Evolutionary conservation across 78 protist species (phyloP), one percentile per base, ranked within the genome.

Genomic region (Planoprotostelium fungivorum): DNA sequence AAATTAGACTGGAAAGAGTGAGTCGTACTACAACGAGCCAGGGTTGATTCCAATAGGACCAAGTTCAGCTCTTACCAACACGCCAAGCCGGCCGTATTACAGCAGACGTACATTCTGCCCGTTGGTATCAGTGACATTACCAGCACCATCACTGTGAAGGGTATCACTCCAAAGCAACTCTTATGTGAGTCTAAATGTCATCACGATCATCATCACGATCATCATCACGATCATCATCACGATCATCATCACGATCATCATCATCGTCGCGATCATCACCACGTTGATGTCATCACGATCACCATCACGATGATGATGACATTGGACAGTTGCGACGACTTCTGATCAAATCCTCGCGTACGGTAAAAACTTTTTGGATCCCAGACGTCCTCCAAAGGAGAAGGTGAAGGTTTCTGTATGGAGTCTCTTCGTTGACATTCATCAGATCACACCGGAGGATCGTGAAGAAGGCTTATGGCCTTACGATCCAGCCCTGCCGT

Each of bases 91-190:
- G 1, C 1, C 38, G 1, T 29, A 23, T 36, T 29, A 35, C 36
- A 36, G 87, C 83, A 84, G 87, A 1, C 87, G n/a, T 88, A 84
- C 87, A 1, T 36, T 9, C 9, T 84, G 35, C 23, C 84, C 36
- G 31, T 73, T 10, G 28, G 37, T 16, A 36, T 84, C 83, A 29
- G 1, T 0, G 86, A 38, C 31, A 28, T 88, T n/a, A 86, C 38
- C 0, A 0, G 38, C 83, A 37, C 90, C 23, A 37, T 9, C 28
- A 88, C 90, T 0, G 29, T 5, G 29, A 25, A 31, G 87, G 90
- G 90, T 34, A 88, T 88, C 90, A 88, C 90, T n/a, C 87, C 90
- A n/a, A 36, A 38, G 34, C 35, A 88, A 23, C 9, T 88, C 83
- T 28, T 88, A 29, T 28, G 73, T 51, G 73, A 51, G 73, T 51